Evolutionary conservation across 2,329 filamentous ascomycete genomes (phyloP), one percentile per base, ranked within the genome.

Genomic region (Pseudogymnoascus sp.): DNA sequence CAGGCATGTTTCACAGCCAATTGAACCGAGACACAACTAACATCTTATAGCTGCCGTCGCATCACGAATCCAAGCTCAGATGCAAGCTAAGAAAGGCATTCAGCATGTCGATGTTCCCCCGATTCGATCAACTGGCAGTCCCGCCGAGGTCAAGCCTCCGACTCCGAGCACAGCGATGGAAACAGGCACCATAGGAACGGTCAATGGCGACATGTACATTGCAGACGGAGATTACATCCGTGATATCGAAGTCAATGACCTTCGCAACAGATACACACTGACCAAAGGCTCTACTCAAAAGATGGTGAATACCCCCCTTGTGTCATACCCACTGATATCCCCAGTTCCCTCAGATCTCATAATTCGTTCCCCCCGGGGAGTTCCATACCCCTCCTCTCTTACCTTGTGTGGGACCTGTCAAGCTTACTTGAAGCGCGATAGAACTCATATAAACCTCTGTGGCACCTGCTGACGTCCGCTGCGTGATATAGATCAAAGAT

Each of bases 401-500:
- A 67, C 66, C 66, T 77, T 77, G 76, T 81, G 76, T 81, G 79
- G 79, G 79, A 79, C 79, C 78, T 78, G 79, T 84, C 80, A 84
- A 84, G 84, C 86, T 89, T 87, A 89, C 87, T 74, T 74, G 76
- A 80, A 79, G 80, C 81, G 78, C 80, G 78, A 82, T 84, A 88
- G 86, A 84, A 76, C 74, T 83, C 77, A 77, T 75, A 74, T 72
- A 75, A 75, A 79, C 82, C 84, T 87, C 85, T 86, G 85, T 90
- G 87, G 85, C 89, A 90, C 86, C 86, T 94, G 91, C 92, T 97
- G 86, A 97, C 92, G 85, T 87, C 82, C 78, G 78, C 78, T 87
- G 82, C 86, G 84, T 94, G 86, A 86, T 78, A 89, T 92, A 99
- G 94, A 99, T 99, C 73, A 96, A 96, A 88, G 93, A 97, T 81